A percentile compares a stretch with the other conserved stretches of the same genome.
These are phyloP conservation scores for Pinus taeda DNA, from an alignment of 75 land plant genomes.

Conservation along the genomic window DNA sequence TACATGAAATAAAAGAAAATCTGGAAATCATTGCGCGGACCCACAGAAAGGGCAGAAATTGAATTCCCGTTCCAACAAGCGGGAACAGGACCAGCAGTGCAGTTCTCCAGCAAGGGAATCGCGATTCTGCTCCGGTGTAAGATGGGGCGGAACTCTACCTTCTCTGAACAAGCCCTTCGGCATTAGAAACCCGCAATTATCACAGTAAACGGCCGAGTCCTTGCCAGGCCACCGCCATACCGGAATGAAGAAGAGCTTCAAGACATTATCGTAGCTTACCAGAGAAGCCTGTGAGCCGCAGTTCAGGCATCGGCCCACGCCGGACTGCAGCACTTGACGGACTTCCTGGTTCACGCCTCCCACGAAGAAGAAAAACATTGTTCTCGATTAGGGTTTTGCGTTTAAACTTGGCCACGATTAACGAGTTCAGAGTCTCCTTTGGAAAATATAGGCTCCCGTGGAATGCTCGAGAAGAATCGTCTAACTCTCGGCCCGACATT, in stretches of 20 bases:
- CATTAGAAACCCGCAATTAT: conserved; percentile 44
- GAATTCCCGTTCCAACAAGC: conserved; percentile 44
- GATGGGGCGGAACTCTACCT: conserved; percentile 8
- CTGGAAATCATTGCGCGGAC: conserved; percentile 19
- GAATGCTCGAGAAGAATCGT: too few species aligned
- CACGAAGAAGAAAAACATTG: conserved; percentile 81
- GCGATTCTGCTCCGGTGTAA: background rate
- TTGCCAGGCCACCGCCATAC: conserved; percentile 77
- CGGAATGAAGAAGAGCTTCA: conserved; percentile 79
- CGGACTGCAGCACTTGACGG: conserved; percentile 45
- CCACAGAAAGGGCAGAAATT: conserved; percentile 81
- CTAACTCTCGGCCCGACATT: too few species aligned
- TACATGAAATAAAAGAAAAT: too few species aligned
- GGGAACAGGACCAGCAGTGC: conserved; percentile 48
- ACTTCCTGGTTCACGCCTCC: conserved; percentile 66
- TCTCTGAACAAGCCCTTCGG: conserved; percentile 18
- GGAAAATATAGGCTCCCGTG: too few species aligned
- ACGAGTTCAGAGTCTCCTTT: too few species aligned
- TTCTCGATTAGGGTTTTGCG: background rate
- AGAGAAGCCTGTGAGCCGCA: conserved; percentile 61
- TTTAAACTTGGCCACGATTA: background rate
- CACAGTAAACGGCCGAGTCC: conserved; percentile 47
- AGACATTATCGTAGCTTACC: conserved; percentile 64
- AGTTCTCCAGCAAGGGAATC: background rate
- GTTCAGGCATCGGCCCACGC: conserved; percentile 49